phyloP scores from a whole-genome alignment of 1,139 yeast species.

The Pichia sp. region DNA sequence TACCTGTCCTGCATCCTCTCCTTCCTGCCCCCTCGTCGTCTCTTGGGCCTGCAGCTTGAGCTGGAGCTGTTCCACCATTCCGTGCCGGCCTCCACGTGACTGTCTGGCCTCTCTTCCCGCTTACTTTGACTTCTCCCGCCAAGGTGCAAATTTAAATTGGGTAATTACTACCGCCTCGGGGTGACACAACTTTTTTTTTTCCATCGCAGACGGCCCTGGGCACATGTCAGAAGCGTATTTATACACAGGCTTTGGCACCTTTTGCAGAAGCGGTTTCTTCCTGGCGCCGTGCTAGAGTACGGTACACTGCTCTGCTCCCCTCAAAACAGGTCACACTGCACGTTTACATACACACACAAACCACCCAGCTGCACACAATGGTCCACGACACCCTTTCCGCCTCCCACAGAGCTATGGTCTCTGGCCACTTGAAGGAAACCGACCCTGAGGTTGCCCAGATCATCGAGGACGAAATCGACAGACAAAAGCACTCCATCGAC shows the following conservation, averaged over 20 bases:
- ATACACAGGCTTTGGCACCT: no score
- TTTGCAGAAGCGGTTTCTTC: no score
- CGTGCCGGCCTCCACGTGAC: no score
- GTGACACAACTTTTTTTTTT: no score
- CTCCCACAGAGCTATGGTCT: slow-evolving; percentile 61
- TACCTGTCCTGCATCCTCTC: no score
- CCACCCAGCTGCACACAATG: slow-evolving; percentile 10
- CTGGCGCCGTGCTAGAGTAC: no score
- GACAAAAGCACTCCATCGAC: slow-evolving; percentile 93
- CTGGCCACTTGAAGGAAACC: slow-evolving; percentile 64
- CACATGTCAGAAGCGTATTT: no score
- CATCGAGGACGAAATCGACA: slow-evolving; percentile 80
- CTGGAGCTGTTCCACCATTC: no score
- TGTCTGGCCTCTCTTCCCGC: background rate
- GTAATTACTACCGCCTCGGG: background rate
- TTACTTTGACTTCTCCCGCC: background rate
- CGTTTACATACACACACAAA: background rate
- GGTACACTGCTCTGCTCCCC: no score
- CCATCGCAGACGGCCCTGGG: no score
- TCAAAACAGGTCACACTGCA: background rate
- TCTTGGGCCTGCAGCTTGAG: no score
- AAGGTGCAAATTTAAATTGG: background rate
- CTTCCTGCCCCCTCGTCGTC: no score
- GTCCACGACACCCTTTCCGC: slow-evolving; percentile 57
- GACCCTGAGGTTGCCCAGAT: slow-evolving; percentile 83